Conservation (phyloP, 352 stramenopile species). For the Globisporangium echinulatum region DNA sequence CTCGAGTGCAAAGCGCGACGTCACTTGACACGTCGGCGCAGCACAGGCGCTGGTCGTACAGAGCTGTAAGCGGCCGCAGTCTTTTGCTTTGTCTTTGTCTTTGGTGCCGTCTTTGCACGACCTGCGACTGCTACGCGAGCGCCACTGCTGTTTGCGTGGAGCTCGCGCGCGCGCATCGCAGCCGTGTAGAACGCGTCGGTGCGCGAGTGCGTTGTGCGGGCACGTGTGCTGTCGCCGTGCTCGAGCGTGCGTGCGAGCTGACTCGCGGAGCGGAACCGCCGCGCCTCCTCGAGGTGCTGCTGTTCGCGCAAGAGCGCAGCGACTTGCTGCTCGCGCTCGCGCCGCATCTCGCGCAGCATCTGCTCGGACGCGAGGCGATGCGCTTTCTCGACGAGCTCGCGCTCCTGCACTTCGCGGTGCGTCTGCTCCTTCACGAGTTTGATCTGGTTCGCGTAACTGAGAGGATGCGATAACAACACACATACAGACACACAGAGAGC, state of each 20-base stretch:
- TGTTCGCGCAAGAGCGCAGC: conserved; percentile 46
- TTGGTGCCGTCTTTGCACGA: background rate
- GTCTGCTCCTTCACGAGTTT: conserved; percentile 60
- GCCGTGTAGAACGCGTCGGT: conserved; percentile 63
- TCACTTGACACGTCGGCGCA: conserved; percentile 4
- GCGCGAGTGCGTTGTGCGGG: conserved; percentile 12
- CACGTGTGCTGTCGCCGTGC: conserved; percentile 21
- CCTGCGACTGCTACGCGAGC: too few species aligned
- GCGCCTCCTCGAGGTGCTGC: conserved; percentile 53
- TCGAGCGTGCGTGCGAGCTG: conserved; percentile 34
- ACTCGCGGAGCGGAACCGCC: conserved; percentile 40
- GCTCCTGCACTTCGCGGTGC: conserved; percentile 47
- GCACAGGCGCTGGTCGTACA: background rate
- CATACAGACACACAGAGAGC: background rate
- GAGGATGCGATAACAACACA: background rate
- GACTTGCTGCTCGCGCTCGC: conserved; percentile 48
- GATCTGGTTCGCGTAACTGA: conserved; percentile 60
- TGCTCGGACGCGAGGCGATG: conserved; percentile 58
- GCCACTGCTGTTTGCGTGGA: conserved; percentile 1
- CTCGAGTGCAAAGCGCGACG: too few species aligned
- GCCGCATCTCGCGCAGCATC: conserved; percentile 61
- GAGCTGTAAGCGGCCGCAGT: conserved; percentile 1
- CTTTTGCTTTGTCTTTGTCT: background rate
- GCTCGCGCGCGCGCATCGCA: conserved; percentile 53
- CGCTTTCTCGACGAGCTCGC: conserved; percentile 60